Percentiles rank a stretch among this genome's conserved stretches.
Evolutionary conservation across 2,329 filamentous ascomycete genomes (phyloP).

Genomic region (Monilinia laxa): DNA sequence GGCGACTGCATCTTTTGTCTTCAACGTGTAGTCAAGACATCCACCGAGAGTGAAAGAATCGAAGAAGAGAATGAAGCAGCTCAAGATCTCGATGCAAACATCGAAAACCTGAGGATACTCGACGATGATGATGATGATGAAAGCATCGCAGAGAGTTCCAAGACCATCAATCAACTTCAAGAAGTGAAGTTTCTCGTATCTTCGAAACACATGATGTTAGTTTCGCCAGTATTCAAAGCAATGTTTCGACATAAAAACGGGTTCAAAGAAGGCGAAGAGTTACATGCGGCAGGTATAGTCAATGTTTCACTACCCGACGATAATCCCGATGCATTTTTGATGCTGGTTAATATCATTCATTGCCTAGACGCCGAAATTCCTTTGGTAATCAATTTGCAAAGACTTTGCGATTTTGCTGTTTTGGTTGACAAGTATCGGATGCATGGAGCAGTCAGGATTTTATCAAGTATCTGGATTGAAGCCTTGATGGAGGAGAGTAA

Average conservation of each 20-base stretch:
- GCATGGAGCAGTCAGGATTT: not conserved
- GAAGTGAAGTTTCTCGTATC: not conserved
- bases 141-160: not conserved
- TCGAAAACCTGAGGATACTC: too few relatives aligned
- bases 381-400: not conserved
- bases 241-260: not conserved
- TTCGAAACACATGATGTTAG: constrained; percentile 10
- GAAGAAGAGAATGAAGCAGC: not conserved
- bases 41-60: not conserved
- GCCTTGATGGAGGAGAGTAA: not conserved
- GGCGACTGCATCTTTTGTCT: constrained; percentile 8
- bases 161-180: not conserved
- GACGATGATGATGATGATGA: not conserved
- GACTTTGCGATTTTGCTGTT: not conserved
- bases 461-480: not conserved
- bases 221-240: not conserved
- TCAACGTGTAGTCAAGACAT: not conserved
- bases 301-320: not conserved
- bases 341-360: not conserved
- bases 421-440: not conserved
- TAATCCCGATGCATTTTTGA: not conserved
- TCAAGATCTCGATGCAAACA: not conserved
- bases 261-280: not conserved
- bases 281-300: not conserved
- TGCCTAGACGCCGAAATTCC: not conserved